Evolutionary conservation across 768 basidiomycete genomes (phyloP).

Genomic region (Mycena floridula): DNA sequence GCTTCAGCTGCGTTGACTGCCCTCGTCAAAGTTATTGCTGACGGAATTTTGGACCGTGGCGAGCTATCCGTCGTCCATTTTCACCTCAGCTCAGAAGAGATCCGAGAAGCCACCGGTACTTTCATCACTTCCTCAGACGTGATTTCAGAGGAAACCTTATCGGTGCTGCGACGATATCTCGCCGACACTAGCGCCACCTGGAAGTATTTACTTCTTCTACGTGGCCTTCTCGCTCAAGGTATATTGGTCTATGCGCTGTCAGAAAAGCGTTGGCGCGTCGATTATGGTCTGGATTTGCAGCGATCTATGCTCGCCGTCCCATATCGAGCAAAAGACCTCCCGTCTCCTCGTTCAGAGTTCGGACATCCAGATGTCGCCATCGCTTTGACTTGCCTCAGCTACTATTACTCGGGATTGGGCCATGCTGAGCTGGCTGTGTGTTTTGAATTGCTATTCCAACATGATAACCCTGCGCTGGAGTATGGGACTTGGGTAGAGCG

Average conservation of each 20-base stretch:
- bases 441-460: conserved; percentile 31
- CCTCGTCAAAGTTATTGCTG: conserved; percentile 10
- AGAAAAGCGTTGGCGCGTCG: conserved; percentile 41
- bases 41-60: conserved; percentile 13
- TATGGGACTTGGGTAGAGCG: conserved; percentile 34
- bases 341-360: conserved; percentile 39
- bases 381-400: conserved; percentile 38
- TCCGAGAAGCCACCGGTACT: conserved; percentile 11
- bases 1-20: conserved; percentile 7
- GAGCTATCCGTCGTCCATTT: conserved; percentile 14
- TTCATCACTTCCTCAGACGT: conserved; percentile 16
- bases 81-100: conserved; percentile 8
- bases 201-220: conserved; percentile 34
- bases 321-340: conserved; percentile 46
- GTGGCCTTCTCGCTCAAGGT: conserved; percentile 36
- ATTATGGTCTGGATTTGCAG: conserved; percentile 38
- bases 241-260: conserved; percentile 32
- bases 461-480: conserved; percentile 33
- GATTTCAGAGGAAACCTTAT: conserved; percentile 2
- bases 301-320: conserved; percentile 46
- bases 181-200: conserved; percentile 18
- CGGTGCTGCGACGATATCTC: conserved; percentile 11
- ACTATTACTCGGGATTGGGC: conserved; percentile 42
- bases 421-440: conserved; percentile 27
- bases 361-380: conserved; percentile 47